phyloP scores from a whole-genome alignment of 1,284 basidiomycete genomes.

The Boletellus deceptivus region DNA sequence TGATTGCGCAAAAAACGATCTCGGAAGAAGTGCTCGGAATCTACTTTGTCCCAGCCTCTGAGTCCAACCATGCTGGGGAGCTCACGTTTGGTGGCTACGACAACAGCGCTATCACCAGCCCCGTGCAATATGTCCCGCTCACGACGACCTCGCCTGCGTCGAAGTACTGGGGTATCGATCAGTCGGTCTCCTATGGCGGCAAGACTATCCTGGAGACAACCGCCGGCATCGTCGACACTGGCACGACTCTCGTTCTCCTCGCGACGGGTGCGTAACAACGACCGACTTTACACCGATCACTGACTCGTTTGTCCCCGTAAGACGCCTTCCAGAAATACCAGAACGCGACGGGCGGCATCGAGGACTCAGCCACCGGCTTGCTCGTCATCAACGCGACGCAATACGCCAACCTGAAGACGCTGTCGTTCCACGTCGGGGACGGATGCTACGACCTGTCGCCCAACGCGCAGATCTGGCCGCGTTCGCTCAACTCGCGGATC shows the following conservation, averaged over 20 bases:
- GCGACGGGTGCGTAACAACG: slow-evolving; percentile 32
- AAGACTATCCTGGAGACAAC: slow-evolving; percentile 38
- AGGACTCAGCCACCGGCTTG: slow-evolving; percentile 44
- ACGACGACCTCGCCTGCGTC: slow-evolving; percentile 49
- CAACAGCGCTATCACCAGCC: slow-evolving; percentile 38
- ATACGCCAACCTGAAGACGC: slow-evolving; percentile 20
- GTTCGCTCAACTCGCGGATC: slow-evolving; percentile 35
- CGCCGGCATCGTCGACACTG: slow-evolving; percentile 58
- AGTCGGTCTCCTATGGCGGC: slow-evolving; percentile 45
- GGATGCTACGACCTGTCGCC: slow-evolving; percentile 39
- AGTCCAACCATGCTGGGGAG: slow-evolving; percentile 38
- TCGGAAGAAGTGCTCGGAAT: slow-evolving; percentile 45
- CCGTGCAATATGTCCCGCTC: slow-evolving; percentile 47
- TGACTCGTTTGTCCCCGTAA: background rate
- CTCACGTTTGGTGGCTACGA: slow-evolving; percentile 53
- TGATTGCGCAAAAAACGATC: slow-evolving; percentile 43
- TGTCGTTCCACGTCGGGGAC: slow-evolving; percentile 32
- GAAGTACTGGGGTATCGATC: slow-evolving; percentile 55
- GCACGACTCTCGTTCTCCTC: slow-evolving; percentile 47
- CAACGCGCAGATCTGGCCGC: slow-evolving; percentile 33
- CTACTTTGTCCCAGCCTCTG: slow-evolving; percentile 44
- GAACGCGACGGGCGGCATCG: slow-evolving; percentile 49
- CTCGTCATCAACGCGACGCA: slow-evolving; percentile 36
- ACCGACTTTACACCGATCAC: no score
- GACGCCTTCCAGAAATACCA: slow-evolving; percentile 55